Conservation (phyloP, 2,329 filamentous ascomycete species). For the Diaporthe eres region DNA sequence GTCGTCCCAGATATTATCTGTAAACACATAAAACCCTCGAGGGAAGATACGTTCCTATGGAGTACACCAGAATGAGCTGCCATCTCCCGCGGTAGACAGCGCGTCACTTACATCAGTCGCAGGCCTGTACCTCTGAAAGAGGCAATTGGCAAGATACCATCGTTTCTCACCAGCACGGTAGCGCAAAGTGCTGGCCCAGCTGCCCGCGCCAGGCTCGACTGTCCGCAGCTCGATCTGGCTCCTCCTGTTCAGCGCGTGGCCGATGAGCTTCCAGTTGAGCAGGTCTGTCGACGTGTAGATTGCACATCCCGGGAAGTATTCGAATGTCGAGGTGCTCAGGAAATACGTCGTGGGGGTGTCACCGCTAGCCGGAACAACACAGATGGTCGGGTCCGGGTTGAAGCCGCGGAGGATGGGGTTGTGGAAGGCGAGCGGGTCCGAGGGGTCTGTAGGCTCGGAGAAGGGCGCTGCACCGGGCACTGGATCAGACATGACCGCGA, state of each 20-base stretch:
- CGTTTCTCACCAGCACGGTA: slow-evolving; percentile 55
- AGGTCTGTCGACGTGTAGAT: slow-evolving; percentile 71
- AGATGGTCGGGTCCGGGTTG: slow-evolving; percentile 72
- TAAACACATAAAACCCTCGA: slow-evolving; percentile 68
- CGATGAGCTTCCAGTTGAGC: slow-evolving; percentile 66
- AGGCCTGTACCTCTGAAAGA: slow-evolving; percentile 60
- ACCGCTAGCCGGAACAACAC: slow-evolving; percentile 52
- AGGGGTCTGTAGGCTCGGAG: background rate
- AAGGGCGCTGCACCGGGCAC: background rate
- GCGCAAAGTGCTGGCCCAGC: slow-evolving; percentile 63
- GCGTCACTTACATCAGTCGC: slow-evolving; percentile 48
- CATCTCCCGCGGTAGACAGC: background rate
- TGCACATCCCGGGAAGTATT: slow-evolving; percentile 73
- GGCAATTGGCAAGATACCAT: slow-evolving; percentile 62
- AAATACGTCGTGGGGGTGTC: slow-evolving; percentile 60
- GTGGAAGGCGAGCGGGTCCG: slow-evolving; percentile 45
- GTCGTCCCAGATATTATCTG: slow-evolving; percentile 66
- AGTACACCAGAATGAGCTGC: background rate
- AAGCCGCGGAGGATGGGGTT: slow-evolving; percentile 72
- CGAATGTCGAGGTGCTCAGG: slow-evolving; percentile 73
- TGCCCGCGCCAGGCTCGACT: slow-evolving; percentile 64
- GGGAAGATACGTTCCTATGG: slow-evolving; percentile 61
- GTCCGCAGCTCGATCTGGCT: slow-evolving; percentile 67
- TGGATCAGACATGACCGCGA: slow-evolving; percentile 9
- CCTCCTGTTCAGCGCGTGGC: slow-evolving; percentile 64